phyloP scores from a whole-genome alignment of 1,284 basidiomycete genomes.

The Moesziomyces parantarcticus region DNA sequence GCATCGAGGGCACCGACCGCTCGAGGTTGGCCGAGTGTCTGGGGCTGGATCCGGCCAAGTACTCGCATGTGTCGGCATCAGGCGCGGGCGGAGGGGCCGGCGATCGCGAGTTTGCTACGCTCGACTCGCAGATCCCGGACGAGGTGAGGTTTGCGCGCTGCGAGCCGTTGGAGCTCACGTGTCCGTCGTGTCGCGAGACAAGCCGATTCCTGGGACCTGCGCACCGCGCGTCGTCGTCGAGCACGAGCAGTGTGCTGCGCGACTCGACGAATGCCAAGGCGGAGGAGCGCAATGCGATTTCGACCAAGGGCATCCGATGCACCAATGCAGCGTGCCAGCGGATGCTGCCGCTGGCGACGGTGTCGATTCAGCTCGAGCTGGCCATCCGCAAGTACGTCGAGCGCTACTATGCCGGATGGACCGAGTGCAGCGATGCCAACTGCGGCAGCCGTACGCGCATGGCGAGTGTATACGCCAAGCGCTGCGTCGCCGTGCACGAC shows the following conservation, averaged over 20 bases:
- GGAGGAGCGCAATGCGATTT: conserved; percentile 28
- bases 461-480: conserved; percentile 88
- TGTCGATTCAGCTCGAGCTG: conserved; percentile 79
- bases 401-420: conserved; percentile 89
- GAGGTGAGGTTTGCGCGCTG: conserved; percentile 75
- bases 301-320: conserved; percentile 44
- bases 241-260: conserved; percentile 1
- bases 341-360: conserved; percentile 26
- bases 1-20: conserved; percentile 94
- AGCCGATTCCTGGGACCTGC: conserved; percentile 41
- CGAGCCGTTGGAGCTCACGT: conserved; percentile 49
- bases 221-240: conserved; percentile 11
- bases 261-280: conserved; percentile 21
- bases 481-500: conserved; percentile 57
- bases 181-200: conserved; percentile 45
- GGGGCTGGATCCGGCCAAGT: conserved; percentile 87
- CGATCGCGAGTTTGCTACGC: conserved; percentile 78
- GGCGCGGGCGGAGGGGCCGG: conserved; percentile 37
- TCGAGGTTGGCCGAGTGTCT: conserved; percentile 92
- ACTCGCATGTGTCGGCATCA: conserved; percentile 67
- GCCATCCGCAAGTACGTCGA: conserved; percentile 82
- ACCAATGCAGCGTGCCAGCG: conserved; percentile 29
- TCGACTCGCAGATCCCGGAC: conserved; percentile 92
- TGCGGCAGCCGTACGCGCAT: conserved; percentile 86
- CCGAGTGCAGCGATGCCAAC: conserved; percentile 84